Evolutionary conservation across 805 yeast species (phyloP).

Genomic region (Peterozyma toletana): DNA sequence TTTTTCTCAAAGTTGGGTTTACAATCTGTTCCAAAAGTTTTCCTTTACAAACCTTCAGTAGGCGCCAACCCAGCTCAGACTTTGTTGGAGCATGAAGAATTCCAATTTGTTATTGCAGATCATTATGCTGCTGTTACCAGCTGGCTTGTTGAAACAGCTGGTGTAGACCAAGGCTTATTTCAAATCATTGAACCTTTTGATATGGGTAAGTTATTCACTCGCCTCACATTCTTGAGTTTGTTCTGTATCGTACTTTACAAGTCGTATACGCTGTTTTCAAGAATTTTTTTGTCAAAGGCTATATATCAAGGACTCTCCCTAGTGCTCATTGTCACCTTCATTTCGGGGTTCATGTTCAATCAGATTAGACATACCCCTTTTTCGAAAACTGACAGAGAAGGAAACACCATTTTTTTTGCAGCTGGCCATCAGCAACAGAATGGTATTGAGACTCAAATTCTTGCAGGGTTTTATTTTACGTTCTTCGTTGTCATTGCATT

Average conservation of each 20-base stretch:
- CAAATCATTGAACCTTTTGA: slow-evolving; percentile 33
- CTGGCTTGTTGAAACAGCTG: slow-evolving; percentile 30
- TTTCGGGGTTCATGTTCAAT: slow-evolving; percentile 91
- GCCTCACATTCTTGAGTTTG: slow-evolving; percentile 15
- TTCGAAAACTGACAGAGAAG: slow-evolving; percentile 35
- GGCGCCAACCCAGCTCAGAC: slow-evolving; percentile 22
- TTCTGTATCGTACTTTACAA: slow-evolving; percentile 21
- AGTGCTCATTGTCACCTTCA: slow-evolving; percentile 62
- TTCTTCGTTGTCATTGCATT: slow-evolving; percentile 54
- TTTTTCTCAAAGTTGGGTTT: slow-evolving; percentile 47
- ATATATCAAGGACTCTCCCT: slow-evolving; percentile 71
- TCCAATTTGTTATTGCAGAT: slow-evolving; percentile 39
- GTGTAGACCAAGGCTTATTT: slow-evolving; percentile 20
- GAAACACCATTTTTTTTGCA: slow-evolving; percentile 28
- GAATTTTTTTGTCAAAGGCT: slow-evolving; percentile 40
- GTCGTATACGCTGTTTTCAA: slow-evolving; percentile 25
- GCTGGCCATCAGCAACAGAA: slow-evolving; percentile 70
- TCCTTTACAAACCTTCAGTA: slow-evolving; percentile 47
- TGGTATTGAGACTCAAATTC: slow-evolving; percentile 85
- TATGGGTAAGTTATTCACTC: slow-evolving; percentile 29
- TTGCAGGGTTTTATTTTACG: slow-evolving; percentile 66
- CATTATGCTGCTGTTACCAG: slow-evolving; percentile 18
- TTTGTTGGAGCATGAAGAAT: slow-evolving; percentile 24
- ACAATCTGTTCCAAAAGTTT: slow-evolving; percentile 74
- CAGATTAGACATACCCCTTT: slow-evolving; percentile 70